Conservation (phyloP, 208 protist genomes). For the Trypanosoma vivax region DNA sequence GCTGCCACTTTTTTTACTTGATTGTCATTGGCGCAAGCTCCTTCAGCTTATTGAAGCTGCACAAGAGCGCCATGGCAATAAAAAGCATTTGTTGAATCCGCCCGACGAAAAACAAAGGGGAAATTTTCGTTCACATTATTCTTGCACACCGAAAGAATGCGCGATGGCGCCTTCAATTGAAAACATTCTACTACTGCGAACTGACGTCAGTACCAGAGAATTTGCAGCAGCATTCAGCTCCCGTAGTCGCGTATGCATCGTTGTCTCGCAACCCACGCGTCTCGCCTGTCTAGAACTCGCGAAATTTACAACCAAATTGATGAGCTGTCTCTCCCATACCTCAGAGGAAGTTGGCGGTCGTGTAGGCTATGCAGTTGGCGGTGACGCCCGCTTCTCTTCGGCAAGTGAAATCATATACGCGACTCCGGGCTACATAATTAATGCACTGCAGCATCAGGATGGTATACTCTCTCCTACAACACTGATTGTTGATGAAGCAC, state of each 20-base stretch:
- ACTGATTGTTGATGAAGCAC: conserved; percentile 74
- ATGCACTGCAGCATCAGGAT: conserved; percentile 23
- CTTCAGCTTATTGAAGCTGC: conserved; percentile 14
- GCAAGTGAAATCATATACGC: conserved; percentile 74
- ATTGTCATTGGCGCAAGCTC: conserved; percentile 59
- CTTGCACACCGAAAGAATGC: conserved; percentile 4
- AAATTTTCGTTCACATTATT: neutral
- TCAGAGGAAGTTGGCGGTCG: conserved; percentile 27
- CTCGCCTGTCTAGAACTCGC: conserved; percentile 63
- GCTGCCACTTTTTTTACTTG: conserved; percentile 54
- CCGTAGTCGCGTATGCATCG: conserved; percentile 53
- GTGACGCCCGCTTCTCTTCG: conserved; percentile 30
- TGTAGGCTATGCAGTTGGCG: conserved; percentile 70
- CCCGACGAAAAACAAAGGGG: neutral
- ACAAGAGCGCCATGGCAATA: conserved; percentile 2
- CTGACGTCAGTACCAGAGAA: conserved; percentile 16
- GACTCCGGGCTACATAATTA: conserved; percentile 64
- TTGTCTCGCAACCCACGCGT: conserved; percentile 79
- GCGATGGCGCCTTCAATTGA: neutral
- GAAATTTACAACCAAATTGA: conserved; percentile 29
- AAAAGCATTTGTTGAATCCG: neutral
- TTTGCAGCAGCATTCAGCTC: conserved; percentile 35
- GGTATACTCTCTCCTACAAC: conserved; percentile 39
- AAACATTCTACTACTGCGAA: conserved; percentile 5
- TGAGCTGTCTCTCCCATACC: conserved; percentile 7